Conservation (phyloP, 805 yeast genomes). For the Candida quercuum region DNA sequence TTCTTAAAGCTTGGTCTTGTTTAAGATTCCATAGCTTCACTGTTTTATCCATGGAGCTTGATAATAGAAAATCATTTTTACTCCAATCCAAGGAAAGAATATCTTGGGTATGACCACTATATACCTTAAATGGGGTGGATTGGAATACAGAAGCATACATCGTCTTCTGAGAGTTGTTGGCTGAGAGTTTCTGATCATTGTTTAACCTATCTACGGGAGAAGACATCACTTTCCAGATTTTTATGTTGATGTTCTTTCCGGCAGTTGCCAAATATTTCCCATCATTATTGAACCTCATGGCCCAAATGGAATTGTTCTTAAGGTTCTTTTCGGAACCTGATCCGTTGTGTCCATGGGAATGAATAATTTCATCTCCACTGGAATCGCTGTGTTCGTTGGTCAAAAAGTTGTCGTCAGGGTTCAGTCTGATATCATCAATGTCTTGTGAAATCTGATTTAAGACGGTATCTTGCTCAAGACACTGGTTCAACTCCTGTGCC, state of each 20-base stretch:
- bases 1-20: conserved; percentile 52
- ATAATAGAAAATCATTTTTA: conserved; percentile 70
- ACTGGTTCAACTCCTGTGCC: conserved; percentile 54
- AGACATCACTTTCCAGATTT: conserved; percentile 76
- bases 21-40: conserved; percentile 84
- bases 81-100: conserved; percentile 84
- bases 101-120: conserved; percentile 63
- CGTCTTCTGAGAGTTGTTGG: conserved; percentile 7
- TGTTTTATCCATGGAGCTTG: conserved; percentile 82
- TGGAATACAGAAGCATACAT: conserved; percentile 76
- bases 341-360: not conserved
- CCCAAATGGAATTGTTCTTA: conserved; percentile 52
- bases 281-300: conserved; percentile 66
- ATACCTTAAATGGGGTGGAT: conserved; percentile 53
- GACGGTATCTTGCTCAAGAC: not conserved
- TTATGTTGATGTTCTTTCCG: conserved; percentile 64
- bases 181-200: conserved; percentile 4
- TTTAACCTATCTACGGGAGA: conserved; percentile 60
- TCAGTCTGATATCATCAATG: conserved; percentile 2
- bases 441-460: not conserved
- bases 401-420: conserved; percentile 5
- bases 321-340: not conserved
- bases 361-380: conserved; percentile 1
- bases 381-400: not conserved
- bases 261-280: conserved; percentile 84